phyloP scores from a whole-genome alignment of 371 early-diverging fungal species.

The Mortierella sp. region DNA sequence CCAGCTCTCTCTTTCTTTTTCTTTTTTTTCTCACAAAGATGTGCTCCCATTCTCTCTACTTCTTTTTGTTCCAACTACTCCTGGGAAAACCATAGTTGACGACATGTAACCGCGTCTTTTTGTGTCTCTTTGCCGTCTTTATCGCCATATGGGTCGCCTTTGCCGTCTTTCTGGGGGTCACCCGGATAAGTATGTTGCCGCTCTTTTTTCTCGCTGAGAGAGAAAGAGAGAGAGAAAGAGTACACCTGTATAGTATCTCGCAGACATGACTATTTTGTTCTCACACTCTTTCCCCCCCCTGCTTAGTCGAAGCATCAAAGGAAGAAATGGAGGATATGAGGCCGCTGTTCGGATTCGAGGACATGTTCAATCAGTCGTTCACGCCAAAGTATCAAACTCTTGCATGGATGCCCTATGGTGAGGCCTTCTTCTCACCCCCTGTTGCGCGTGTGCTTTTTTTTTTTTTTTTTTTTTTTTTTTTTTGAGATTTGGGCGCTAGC shows the following conservation, averaged over 20 bases:
- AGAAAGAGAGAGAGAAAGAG: no score
- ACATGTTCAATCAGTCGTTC: conserved; percentile 65
- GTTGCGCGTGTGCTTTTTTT: not conserved
- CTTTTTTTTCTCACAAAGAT: no score
- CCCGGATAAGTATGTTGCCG: conserved; percentile 30
- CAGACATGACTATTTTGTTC: no score
- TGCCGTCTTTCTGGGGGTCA: conserved; percentile 35
- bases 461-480: not conserved
- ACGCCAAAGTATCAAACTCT: conserved; percentile 53
- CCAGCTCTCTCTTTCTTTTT: not conserved
- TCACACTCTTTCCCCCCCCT: not conserved
- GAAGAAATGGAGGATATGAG: conserved; percentile 36
- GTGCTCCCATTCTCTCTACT: not conserved
- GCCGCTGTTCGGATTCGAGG: conserved; percentile 58
- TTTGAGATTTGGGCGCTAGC: not conserved
- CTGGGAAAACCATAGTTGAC: conserved; percentile 23
- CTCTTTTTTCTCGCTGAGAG: not conserved
- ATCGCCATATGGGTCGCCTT: conserved; percentile 28
- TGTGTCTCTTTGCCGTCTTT: conserved; percentile 21
- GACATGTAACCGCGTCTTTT: conserved; percentile 37
- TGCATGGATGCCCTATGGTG: conserved; percentile 65
- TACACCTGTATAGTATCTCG: no score
- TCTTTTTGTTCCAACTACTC: not conserved
- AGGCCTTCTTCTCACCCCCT: conserved; percentile 7
- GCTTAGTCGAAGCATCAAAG: conserved; percentile 11